Evolutionary conservation across 352 stramenopile species (phyloP), one percentile per base, ranked within the genome.

Genomic region (Pythium utonaiense): DNA sequence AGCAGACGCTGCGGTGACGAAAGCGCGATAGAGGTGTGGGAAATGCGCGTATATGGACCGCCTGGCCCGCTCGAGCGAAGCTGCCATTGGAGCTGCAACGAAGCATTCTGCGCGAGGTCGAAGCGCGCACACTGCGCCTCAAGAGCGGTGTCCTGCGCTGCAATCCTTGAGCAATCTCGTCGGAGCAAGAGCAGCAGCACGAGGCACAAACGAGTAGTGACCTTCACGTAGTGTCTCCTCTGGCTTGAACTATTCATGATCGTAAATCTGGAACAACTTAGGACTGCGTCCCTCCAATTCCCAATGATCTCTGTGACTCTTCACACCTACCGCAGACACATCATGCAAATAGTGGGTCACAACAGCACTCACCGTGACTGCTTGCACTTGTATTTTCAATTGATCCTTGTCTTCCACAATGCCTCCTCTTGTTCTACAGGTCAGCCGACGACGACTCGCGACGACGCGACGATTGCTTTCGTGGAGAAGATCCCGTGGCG

Each of bases 21-120:
- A 1, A 86, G 54, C 13, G 61, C 69, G 31, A 79, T 69, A 22
- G 63, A 69, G 16, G 66, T 73, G 57, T 88, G 78, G 4, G 73
- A 76, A 45, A 89, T 71, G 27, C 79, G 62, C 56, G 77, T 87
- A 64, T 75, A 85, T 6, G 65, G 69, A 12, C 69, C 74, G 36
- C 57, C 63, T 10, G 36, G 55, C 16, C 78, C 78, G 17, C 49
- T 40, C 1, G 67, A 52, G 25, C 70, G 49, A 6, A 65, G 57
- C 36, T 49, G 54, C 75, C 78, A 85, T 3, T 55, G 58, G 13
- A 80, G 54, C 63, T 50, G 57, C 34, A 74, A 60, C 6, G 73
- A 79, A 34, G 71, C 65, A 38, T 82, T 75, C 58, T 75, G 68
- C 16, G 73, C 73, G 30, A 64, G 48, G 21, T 61, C 42, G 19